Evolutionary conservation across 208 protist species (phyloP), one percentile per base, ranked within the genome.

Genomic region (Angomonas ambiguus): DNA sequence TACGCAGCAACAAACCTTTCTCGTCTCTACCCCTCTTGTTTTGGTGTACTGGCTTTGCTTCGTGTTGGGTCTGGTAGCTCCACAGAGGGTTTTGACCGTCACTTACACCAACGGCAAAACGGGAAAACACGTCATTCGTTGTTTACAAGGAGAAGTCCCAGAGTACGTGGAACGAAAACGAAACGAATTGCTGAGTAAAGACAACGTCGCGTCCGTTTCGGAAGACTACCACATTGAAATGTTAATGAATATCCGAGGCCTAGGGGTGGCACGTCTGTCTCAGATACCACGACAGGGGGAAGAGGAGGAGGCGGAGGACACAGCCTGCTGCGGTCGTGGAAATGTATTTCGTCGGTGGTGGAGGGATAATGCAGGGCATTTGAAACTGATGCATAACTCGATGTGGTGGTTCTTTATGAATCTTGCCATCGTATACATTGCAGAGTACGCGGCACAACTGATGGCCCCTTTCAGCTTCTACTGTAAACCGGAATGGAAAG

Each of bases 381-480:
- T 86, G 20, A 53, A 22, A 51, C 31, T 75, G 16, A 80, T 90
- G 67, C 80, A 88, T 62, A 81, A 76, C 38, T 53, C 72, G 1
- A 93, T 92, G 72, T 58, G 79, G 45, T 95, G 70, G 71, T 85
- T 85, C 60, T 85, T 79, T 58, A 67, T 93, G 55, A 95, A 95
- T 60, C 74, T 96, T 31, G 72, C 72, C 13, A 65, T 85, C 0
- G 88, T 96, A 32, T 96, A 94, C 70, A 75, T 95, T 51, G 79
- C 87, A 48, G 89, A 95, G 72, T 96, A 95, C 71, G 83, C 87
- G 2, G 83, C 84, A 5, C 86, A 89, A 71, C 86, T 88, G 25
- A 92, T 93, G 75, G 91, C 83, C 45, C 84, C 83, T 18, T 91
- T 88, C 70, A 86, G 79, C 77, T 87, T 91, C 58, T 82, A 85